A percentile compares a stretch with the other conserved stretches of the same genome.
Conservation (phyloP, 306 rosid genomes). For the Gillenia trifoliata region DNA sequence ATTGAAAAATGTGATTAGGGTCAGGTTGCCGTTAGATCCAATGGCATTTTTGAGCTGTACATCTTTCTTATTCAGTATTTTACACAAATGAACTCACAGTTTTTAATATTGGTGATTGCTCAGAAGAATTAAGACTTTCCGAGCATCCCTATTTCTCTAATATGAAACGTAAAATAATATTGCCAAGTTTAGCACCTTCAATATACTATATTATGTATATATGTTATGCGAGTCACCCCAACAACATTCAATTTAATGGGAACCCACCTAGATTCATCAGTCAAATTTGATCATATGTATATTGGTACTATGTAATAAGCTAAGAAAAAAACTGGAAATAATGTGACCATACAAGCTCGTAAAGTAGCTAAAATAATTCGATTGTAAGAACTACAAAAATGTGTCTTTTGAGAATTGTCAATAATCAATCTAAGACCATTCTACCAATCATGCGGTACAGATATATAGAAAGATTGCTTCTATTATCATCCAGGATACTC, state of each 20-base stretch:
- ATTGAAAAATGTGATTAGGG: conserved; percentile 29
- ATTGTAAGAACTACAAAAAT: neutral
- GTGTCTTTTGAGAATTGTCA: neutral
- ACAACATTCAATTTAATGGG: conserved; percentile 1
- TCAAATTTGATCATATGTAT: neutral
- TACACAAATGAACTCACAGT: neutral
- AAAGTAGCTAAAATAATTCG: neutral
- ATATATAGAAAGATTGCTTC: neutral
- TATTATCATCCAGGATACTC: neutral
- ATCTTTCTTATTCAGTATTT: conserved; percentile 1
- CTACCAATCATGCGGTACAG: neutral
- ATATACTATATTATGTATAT: neutral
- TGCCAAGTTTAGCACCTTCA: neutral
- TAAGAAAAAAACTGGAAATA: neutral
- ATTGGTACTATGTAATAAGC: no score
- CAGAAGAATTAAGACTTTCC: conserved; percentile 12
- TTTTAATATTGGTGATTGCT: neutral
- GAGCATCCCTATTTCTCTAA: neutral
- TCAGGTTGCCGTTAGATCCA: conserved; percentile 43
- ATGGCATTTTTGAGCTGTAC: conserved; percentile 31
- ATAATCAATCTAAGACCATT: neutral
- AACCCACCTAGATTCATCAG: neutral
- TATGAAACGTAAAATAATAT: neutral
- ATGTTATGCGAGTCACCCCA: conserved; percentile 1
- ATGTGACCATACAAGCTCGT: neutral